phyloP scores from a whole-genome alignment of 441 rosid species.

The Omphalea diandra region DNA sequence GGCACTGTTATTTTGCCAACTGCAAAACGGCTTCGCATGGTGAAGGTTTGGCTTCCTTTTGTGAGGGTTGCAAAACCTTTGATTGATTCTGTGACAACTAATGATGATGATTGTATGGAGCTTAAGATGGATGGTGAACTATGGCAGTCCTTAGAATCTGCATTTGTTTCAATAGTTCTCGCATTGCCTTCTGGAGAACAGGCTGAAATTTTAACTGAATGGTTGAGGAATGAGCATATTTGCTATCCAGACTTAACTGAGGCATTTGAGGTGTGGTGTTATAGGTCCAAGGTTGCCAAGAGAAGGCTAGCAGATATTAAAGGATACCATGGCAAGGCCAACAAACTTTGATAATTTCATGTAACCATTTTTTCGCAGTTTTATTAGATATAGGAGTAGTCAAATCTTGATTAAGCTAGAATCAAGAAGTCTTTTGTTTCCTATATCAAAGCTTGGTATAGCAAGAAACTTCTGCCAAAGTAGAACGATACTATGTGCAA shows the following conservation, averaged over 20 bases:
- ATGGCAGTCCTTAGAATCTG: slow-evolving; percentile 80
- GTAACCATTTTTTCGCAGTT: slow-evolving; percentile 1
- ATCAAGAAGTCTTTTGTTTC: background rate
- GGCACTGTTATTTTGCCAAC: slow-evolving; percentile 77
- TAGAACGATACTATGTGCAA: background rate
- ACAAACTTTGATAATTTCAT: slow-evolving; percentile 10
- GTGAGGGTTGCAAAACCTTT: slow-evolving; percentile 66
- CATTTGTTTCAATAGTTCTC: slow-evolving; percentile 67
- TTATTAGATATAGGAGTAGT: slow-evolving; percentile 16
- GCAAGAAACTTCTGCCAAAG: background rate
- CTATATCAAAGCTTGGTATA: background rate
- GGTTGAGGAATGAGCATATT: slow-evolving; percentile 56
- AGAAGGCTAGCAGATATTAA: slow-evolving; percentile 52
- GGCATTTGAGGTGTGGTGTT: slow-evolving; percentile 93
- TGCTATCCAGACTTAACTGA: slow-evolving; percentile 85
- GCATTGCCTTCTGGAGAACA: slow-evolving; percentile 80
- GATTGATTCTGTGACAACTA: slow-evolving; percentile 40
- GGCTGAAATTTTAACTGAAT: slow-evolving; percentile 76
- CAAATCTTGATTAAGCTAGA: slow-evolving; percentile 15
- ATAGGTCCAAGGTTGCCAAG: slow-evolving; percentile 78
- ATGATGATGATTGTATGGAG: slow-evolving; percentile 34
- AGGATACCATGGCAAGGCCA: slow-evolving; percentile 29
- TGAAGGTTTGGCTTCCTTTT: slow-evolving; percentile 90
- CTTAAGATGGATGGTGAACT: slow-evolving; percentile 64
- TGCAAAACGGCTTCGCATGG: slow-evolving; percentile 58